Evolutionary conservation across 139 green algal genomes (phyloP).

Genomic region (Auxenochlorella pyrenoidosa): DNA sequence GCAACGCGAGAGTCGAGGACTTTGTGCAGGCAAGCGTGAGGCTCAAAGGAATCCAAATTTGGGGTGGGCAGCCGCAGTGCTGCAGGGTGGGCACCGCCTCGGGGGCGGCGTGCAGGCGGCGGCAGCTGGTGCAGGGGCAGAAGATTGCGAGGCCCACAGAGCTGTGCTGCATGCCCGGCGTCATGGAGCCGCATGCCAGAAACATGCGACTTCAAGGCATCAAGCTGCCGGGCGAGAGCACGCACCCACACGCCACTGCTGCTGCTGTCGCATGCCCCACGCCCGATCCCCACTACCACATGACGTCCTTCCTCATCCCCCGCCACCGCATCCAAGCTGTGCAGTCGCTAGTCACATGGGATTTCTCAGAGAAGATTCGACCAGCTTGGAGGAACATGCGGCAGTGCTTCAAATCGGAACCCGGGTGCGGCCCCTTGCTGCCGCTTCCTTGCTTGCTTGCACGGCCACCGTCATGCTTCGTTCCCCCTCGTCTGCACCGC

Average conservation of each 20-base stretch:
- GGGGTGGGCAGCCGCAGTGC: neutral
- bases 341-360: slow-evolving; percentile 50
- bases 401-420: slow-evolving; percentile 52
- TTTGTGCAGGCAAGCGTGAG: slow-evolving; percentile 47
- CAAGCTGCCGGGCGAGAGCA: neutral
- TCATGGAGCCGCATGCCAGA: too few species aligned
- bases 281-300: too few species aligned
- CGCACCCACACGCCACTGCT: too few species aligned
- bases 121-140: neutral
- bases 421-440: slow-evolving; percentile 32
- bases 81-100: neutral
- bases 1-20: slow-evolving; percentile 59
- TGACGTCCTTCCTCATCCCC: too few species aligned
- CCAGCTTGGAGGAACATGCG: slow-evolving; percentile 50
- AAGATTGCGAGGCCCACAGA: neutral
- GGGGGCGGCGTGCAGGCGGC: neutral
- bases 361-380: slow-evolving; percentile 49
- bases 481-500: too few species aligned
- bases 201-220: neutral
- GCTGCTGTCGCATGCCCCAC: too few species aligned
- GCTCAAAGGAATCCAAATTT: too few species aligned
- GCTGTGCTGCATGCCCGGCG: neutral
- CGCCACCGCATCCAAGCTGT: neutral
- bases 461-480: too few species aligned
- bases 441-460: too few species aligned